phyloP scores from a whole-genome alignment of 306 rosid species.

The Canavalia ensiformis region DNA sequence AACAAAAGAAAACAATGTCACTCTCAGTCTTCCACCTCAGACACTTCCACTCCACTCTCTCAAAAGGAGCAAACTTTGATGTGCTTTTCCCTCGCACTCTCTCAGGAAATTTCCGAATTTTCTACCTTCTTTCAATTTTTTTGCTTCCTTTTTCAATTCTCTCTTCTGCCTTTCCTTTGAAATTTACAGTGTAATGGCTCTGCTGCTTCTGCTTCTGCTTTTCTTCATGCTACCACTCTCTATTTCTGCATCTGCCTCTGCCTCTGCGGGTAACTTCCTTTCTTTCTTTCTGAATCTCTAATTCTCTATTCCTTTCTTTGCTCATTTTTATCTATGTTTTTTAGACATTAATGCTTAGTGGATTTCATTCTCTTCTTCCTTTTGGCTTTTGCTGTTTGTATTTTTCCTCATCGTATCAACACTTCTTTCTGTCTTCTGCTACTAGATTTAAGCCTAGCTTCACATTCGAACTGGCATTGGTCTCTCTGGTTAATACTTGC shows the following conservation, averaged over 20 bases:
- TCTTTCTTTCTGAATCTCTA: not conserved
- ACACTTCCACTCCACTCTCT: conserved; percentile 43
- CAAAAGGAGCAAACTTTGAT: conserved; percentile 59
- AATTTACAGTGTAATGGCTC: conserved; percentile 60
- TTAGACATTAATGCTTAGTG: conserved; percentile 2
- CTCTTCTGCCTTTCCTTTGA: conserved; percentile 47
- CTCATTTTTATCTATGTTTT: conserved; percentile 5
- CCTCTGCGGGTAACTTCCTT: conserved; percentile 61
- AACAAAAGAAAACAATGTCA: not conserved
- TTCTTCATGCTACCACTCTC: conserved; percentile 58
- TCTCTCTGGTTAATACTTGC: not conserved
- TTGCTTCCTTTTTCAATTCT: not conserved
- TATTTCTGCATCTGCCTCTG: conserved; percentile 61
- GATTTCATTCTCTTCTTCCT: conserved; percentile 15
- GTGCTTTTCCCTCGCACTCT: conserved; percentile 46
- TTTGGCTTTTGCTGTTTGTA: conserved; percentile 10
- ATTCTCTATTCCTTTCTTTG: not conserved
- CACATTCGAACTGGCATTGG: not conserved
- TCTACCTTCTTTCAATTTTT: conserved; percentile 20
- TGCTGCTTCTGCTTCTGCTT: conserved; percentile 50
- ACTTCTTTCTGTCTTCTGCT: not conserved
- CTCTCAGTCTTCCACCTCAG: conserved; percentile 8
- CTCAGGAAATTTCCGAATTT: conserved; percentile 31
- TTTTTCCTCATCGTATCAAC: not conserved
- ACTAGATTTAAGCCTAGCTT: not conserved